Conservation (phyloP, 768 basidiomycete species). For the Coprinellus micaceus region DNA sequence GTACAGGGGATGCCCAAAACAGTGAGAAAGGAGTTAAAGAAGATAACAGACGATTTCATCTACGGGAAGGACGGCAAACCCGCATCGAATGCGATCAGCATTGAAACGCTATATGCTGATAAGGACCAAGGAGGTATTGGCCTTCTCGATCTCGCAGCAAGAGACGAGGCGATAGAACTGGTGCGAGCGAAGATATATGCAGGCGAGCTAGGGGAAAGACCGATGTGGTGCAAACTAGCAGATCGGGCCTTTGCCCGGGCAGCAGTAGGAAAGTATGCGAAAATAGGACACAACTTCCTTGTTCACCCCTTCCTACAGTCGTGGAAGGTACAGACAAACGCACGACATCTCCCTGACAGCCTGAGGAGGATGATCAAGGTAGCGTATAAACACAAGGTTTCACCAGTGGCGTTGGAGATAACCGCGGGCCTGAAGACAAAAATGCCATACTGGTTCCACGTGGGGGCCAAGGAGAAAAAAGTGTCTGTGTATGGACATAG, state of each 20-base stretch:
- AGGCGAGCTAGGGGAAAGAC: not conserved
- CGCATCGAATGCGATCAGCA: not conserved
- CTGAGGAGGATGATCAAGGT: not conserved
- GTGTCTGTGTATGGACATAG: not conserved
- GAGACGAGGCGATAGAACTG: slow-evolving; percentile 20
- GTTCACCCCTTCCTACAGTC: not conserved
- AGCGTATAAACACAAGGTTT: not conserved
- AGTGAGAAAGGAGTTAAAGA: slow-evolving; percentile 9
- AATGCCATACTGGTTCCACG: not conserved
- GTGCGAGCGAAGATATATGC: slow-evolving; percentile 22
- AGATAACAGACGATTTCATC: slow-evolving; percentile 17
- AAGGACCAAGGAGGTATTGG: slow-evolving; percentile 9
- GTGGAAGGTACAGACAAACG: not conserved
- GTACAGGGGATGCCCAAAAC: slow-evolving; percentile 12
- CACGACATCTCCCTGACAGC: not conserved
- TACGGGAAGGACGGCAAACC: not conserved
- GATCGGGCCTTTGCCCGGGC: not conserved
- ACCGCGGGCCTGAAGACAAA: not conserved
- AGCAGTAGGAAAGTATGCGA: not conserved
- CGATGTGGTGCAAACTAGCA: slow-evolving; percentile 15
- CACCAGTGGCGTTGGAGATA: not conserved
- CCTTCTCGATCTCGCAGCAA: slow-evolving; percentile 17
- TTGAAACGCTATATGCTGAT: not conserved
- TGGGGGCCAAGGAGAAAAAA: not conserved
- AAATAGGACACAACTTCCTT: not conserved